These are phyloP conservation scores for Alternaria triticimaculans DNA, from an alignment of 2,329 filamentous ascomycete genomes.

Conservation along the genomic window DNA sequence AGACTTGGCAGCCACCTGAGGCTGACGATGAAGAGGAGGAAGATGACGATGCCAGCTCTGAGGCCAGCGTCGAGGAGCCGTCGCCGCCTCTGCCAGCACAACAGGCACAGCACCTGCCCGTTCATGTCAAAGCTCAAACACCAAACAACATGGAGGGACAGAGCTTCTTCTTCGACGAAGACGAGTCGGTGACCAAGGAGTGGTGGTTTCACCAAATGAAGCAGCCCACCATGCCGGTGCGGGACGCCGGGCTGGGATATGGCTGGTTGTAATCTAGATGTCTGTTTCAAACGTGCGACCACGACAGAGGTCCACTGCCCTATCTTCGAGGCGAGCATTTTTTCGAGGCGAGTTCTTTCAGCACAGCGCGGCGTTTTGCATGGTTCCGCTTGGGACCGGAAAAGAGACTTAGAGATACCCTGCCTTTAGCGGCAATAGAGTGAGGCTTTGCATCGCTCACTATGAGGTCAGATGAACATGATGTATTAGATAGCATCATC, in stretches of 20 bases:
- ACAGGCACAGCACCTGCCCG: slow-evolving; percentile 29
- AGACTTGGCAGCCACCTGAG: slow-evolving; percentile 74
- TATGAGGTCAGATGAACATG: slow-evolving; percentile 31
- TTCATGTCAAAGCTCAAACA: slow-evolving; percentile 36
- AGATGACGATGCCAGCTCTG: slow-evolving; percentile 54
- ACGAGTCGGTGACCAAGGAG: slow-evolving; percentile 47
- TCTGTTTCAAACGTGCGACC: slow-evolving; percentile 15
- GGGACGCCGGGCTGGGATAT: slow-evolving; percentile 47
- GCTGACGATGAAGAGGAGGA: slow-evolving; percentile 54
- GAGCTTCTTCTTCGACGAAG: slow-evolving; percentile 51
- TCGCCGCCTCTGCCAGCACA: slow-evolving; percentile 37
- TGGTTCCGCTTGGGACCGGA: slow-evolving; percentile 16
- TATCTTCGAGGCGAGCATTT: not conserved
- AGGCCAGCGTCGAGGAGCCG: slow-evolving; percentile 51
- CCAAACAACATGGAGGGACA: slow-evolving; percentile 48
- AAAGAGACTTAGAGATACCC: slow-evolving; percentile 36
- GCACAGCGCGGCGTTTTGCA: slow-evolving; percentile 43
- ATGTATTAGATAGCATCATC: slow-evolving; percentile 5
- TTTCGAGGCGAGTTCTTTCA: slow-evolving; percentile 20
- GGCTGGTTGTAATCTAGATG: slow-evolving; percentile 42
- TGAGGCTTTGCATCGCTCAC: slow-evolving; percentile 27
- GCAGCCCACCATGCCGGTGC: slow-evolving; percentile 47
- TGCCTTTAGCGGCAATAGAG: slow-evolving; percentile 31
- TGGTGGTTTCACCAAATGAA: slow-evolving; percentile 52
- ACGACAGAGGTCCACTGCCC: slow-evolving; percentile 8